A percentile compares a stretch with the other conserved stretches of the same genome.
phyloP scores from a whole-genome alignment of 2,329 filamentous ascomycete species.

The Fusarium albidum region DNA sequence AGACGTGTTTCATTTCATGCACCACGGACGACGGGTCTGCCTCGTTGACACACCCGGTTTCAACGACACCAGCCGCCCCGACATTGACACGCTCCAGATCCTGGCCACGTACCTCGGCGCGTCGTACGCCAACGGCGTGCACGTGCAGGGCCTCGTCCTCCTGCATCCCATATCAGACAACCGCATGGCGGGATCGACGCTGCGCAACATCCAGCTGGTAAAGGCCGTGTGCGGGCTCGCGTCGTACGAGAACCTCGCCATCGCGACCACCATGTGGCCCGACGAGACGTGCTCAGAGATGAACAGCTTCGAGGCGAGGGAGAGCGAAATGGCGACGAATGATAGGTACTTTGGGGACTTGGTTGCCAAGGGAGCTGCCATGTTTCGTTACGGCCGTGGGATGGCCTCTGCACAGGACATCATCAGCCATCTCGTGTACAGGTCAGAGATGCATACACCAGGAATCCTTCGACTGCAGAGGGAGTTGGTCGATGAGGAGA shows the following conservation, averaged over 20 bases:
- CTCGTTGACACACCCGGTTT: conserved; percentile 24
- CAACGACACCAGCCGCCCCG: conserved; percentile 17
- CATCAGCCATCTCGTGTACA: not conserved
- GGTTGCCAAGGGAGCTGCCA: not conserved
- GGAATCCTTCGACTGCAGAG: not conserved
- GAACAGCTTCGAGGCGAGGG: not conserved
- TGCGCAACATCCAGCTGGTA: conserved; percentile 9
- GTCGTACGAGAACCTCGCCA: conserved; percentile 1
- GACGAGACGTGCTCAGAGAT: not conserved
- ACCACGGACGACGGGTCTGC: conserved; percentile 2
- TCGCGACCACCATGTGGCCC: conserved; percentile 26
- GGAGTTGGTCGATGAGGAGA: conserved; percentile 3
- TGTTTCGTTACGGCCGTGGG: conserved; percentile 2
- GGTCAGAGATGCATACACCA: not conserved
- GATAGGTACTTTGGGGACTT: conserved; percentile 5
- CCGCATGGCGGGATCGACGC: conserved; percentile 13
- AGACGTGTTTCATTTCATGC: not conserved
- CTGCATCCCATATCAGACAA: conserved; percentile 22
- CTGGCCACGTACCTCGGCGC: conserved; percentile 20
- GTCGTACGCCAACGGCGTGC: conserved; percentile 14
- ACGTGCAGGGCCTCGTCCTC: conserved; percentile 12
- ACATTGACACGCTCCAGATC: conserved; percentile 14
- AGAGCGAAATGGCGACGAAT: conserved; percentile 1
- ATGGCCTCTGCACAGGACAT: conserved; percentile 1
- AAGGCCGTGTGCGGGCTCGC: conserved; percentile 5